Evolutionary conservation across 192 early-diverging fungal species (phyloP).

Genomic region (Rhizophagus sp.): DNA sequence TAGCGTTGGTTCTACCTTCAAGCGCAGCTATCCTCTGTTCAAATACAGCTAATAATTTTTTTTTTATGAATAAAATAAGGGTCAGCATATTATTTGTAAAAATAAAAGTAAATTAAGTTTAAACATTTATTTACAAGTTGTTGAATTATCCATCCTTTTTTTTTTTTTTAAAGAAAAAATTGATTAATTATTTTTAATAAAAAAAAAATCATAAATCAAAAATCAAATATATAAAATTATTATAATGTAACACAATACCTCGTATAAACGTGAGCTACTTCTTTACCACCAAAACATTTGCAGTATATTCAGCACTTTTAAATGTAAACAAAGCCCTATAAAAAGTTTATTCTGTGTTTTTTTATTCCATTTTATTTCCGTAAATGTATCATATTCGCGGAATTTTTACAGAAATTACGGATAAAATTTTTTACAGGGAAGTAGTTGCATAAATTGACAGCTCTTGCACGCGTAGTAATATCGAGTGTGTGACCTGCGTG

Average conservation of each 20-base stretch:
- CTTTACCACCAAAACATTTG: conserved; percentile 73
- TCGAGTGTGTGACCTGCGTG: conserved; percentile 78
- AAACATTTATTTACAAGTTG: neutral
- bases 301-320: conserved; percentile 77
- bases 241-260: conserved; percentile 54
- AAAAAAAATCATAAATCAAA: neutral
- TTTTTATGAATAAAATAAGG: no score
- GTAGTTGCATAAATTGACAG: conserved; percentile 90
- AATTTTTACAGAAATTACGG: no score
- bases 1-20: conserved; percentile 77
- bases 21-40: conserved; percentile 91
- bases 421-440: conserved; percentile 36
- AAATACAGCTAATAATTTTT: conserved; percentile 52
- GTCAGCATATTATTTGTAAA: no score
- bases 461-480: conserved; percentile 70
- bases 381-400: no score
- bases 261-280: conserved; percentile 84
- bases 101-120: no score
- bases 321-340: conserved; percentile 59
- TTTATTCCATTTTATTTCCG: no score
- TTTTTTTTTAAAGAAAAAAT: no score
- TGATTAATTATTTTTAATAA: neutral
- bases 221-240: neutral
- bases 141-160: neutral
- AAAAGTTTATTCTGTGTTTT: no score